Conservation (phyloP, 768 basidiomycete genomes). For the Xerocomellus intermedius region DNA sequence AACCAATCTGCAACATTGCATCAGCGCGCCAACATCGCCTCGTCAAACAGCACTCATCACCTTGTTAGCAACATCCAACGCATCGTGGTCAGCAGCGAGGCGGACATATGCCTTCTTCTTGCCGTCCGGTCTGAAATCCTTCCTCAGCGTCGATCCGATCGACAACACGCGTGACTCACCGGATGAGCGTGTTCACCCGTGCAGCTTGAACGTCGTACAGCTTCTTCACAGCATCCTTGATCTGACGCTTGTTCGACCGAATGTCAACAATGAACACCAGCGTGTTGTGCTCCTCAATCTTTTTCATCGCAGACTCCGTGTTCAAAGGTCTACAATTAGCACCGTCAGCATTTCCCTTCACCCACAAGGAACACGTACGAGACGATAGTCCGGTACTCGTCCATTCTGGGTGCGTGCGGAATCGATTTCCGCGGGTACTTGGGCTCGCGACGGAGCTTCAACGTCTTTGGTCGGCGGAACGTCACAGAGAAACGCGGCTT, state of each 20-base stretch:
- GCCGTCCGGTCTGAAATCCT: slow-evolving; percentile 78
- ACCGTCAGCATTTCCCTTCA: not conserved
- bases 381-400: slow-evolving; percentile 92
- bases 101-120: slow-evolving; percentile 99
- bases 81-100: slow-evolving; percentile 93
- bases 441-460: slow-evolving; percentile 77
- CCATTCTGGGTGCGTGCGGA: slow-evolving; percentile 91
- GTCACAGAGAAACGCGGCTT: slow-evolving; percentile 84
- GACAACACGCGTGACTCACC: slow-evolving; percentile 49
- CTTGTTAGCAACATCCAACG: slow-evolving; percentile 97
- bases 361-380: slow-evolving; percentile 76
- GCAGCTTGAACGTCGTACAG: slow-evolving; percentile 95
- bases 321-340: slow-evolving; percentile 65
- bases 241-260: slow-evolving; percentile 96
- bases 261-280: slow-evolving; percentile 97
- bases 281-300: slow-evolving; percentile 99
- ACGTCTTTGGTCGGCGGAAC: slow-evolving; percentile 96
- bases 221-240: slow-evolving; percentile 99
- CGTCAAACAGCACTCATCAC: slow-evolving; percentile 43
- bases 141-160: not conserved
- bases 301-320: slow-evolving; percentile 99
- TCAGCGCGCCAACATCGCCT: not conserved
- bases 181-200: slow-evolving; percentile 97
- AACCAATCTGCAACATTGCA: slow-evolving; percentile 66
- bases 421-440: slow-evolving; percentile 96